Base-by-base conservation (phyloP, 2,329 filamentous ascomycete species). In the Rasamsonia emersonii region DNA sequence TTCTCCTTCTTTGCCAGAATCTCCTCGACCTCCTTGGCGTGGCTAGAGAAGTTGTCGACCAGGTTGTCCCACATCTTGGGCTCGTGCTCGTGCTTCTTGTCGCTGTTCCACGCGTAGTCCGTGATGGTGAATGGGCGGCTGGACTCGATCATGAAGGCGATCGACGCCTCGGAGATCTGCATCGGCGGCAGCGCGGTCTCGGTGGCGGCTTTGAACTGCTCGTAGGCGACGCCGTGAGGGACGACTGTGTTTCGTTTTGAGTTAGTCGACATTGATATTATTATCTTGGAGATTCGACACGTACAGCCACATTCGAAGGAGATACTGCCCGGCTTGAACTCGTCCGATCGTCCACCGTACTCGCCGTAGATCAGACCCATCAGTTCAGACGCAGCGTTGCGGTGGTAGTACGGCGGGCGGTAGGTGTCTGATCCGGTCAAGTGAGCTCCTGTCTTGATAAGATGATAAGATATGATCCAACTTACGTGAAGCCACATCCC, bases 21-120 rank as follows among this genome's bases (percentile, higher is more conserved):
- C 41, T 56, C 60, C 32, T 69, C 59, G 8, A 70, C 54, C 42
- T 69, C 66, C 16, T 67, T 57, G 13, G 56, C 52, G 40, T 70
- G 61, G 28, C 46, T 53, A 0, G 59, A 64, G 37, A 73, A 72
- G 42, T 71, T 68, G 43, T 71, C 68, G 2, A 73, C 65, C 6
- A 73, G 50, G 32, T 61, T 54, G 47, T 73, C 69, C 68, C 69
- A 73, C 68, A 72, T 67, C 42, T 60, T 65, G 1, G 62, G 62
- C 32, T 68, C 63, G 35, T 67, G 64, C 38, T 65, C 64, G 35
- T 65, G 58, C 32, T 58, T 58, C 40, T 67, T 53, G 5, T 41
- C 29, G 11, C 53, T 57, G 16, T 47, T 52, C 51, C 54, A 58
- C 4, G 54, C 53, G 26, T 47, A 58, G 5, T 58, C 54, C 0